phyloP scores from a whole-genome alignment of 192 early-diverging fungal genomes.

The Coemansia umbellata region DNA sequence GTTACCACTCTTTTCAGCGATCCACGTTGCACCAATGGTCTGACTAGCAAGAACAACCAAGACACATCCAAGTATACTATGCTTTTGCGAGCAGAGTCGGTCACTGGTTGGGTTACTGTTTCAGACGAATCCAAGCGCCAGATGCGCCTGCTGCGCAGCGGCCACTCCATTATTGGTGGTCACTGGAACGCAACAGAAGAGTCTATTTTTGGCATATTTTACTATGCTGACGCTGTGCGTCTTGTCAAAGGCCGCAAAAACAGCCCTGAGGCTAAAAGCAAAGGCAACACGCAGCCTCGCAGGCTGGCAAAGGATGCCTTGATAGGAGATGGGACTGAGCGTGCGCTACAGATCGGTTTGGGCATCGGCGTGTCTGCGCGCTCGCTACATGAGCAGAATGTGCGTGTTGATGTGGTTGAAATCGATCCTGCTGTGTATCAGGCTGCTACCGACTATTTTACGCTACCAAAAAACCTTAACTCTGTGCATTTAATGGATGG shows the following conservation, averaged over 20 bases:
- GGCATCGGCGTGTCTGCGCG: constrained; percentile 77
- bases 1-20: constrained; percentile 29
- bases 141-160: constrained; percentile 74
- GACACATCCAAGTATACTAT: constrained; percentile 39
- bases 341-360: constrained; percentile 62
- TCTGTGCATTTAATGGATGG: constrained; percentile 70
- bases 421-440: constrained; percentile 73
- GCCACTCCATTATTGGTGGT: constrained; percentile 89
- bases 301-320: constrained; percentile 2
- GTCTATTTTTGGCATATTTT: constrained; percentile 78
- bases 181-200: constrained; percentile 61
- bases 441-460: constrained; percentile 68
- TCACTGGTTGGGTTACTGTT: constrained; percentile 78
- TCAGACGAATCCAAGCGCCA: constrained; percentile 53
- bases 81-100: constrained; percentile 70
- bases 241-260: constrained; percentile 30
- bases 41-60: constrained; percentile 44
- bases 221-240: constrained; percentile 75
- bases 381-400: constrained; percentile 56
- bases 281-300: neutral
- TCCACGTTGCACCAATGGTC: constrained; percentile 51
- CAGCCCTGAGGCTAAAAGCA: constrained; percentile 13
- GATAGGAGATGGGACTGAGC: constrained; percentile 24
- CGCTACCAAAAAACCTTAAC: constrained; percentile 52
- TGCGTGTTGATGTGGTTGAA: constrained; percentile 78